These are phyloP conservation scores for Leccinellum albellum DNA, from an alignment of 768 basidiomycete species.

Conservation along the genomic window DNA sequence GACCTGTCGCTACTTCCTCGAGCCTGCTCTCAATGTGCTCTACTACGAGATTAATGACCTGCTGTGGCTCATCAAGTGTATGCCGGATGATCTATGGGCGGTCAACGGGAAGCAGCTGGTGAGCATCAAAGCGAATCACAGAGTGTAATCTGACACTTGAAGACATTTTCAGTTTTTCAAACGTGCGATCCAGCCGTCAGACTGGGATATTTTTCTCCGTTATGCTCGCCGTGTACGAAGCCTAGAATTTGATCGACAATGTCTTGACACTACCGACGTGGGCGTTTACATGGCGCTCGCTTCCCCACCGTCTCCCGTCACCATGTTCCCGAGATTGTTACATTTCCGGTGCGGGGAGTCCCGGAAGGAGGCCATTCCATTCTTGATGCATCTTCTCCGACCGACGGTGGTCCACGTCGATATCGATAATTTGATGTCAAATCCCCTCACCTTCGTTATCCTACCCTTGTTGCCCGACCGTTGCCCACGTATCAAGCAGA, in stretches of 20 bases:
- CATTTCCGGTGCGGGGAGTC: constrained; percentile 29
- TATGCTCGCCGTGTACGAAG: constrained; percentile 30
- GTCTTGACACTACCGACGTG: constrained; percentile 18
- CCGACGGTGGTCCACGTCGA: constrained; percentile 26
- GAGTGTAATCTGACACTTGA: constrained; percentile 9
- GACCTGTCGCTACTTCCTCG: constrained; percentile 29
- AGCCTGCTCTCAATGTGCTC: constrained; percentile 31
- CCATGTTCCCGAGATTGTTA: constrained; percentile 24
- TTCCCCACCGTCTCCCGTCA: constrained; percentile 9
- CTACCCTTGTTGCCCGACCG: constrained; percentile 19
- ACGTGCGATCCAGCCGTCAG: constrained; percentile 19
- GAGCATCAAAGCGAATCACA: not conserved
- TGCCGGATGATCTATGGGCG: constrained; percentile 32
- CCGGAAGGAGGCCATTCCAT: constrained; percentile 20
- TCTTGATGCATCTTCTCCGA: constrained; percentile 24
- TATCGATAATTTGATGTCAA: constrained; percentile 28
- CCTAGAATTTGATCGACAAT: constrained; percentile 30
- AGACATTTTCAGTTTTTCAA: constrained; percentile 16
- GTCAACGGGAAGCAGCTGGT: constrained; percentile 31
- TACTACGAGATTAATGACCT: constrained; percentile 31
- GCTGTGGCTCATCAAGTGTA: constrained; percentile 30
- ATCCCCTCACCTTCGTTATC: constrained; percentile 17
- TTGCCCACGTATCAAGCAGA: constrained; percentile 24
- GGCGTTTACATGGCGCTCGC: constrained; percentile 20
- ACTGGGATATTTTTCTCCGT: constrained; percentile 28